Conservation (phyloP, 2,329 filamentous ascomycete species). For the Fusarium falciforme region DNA sequence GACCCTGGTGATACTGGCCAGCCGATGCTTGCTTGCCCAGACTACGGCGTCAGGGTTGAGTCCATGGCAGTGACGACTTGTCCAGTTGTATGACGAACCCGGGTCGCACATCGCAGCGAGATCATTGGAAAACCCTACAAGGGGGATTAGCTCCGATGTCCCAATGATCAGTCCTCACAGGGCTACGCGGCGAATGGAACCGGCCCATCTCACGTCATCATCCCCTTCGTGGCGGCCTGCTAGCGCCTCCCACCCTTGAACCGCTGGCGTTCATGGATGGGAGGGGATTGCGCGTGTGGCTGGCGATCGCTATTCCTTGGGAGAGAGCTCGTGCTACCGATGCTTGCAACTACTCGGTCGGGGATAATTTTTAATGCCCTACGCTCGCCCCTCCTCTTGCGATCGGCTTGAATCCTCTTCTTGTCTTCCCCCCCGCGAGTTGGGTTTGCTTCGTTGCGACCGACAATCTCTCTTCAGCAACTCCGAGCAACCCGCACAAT, state of each 20-base stretch:
- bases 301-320: not conserved
- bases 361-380: conserved; percentile 6
- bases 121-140: not conserved
- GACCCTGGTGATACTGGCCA: not conserved
- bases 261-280: conserved; percentile 12
- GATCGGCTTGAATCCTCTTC: not conserved
- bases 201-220: conserved; percentile 42
- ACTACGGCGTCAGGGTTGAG: conserved; percentile 11
- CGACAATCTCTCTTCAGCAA: not conserved
- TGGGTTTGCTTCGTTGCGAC: conserved; percentile 7
- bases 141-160: not conserved
- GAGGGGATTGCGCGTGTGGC: conserved; percentile 12
- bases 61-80: not conserved
- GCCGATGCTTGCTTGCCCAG: not conserved
- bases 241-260: conserved; percentile 1
- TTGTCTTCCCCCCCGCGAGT: not conserved
- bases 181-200: conserved; percentile 21
- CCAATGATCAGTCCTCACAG: not conserved
- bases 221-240: conserved; percentile 29
- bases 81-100: not conserved
- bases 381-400: not conserved
- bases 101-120: not conserved
- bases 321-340: not conserved
- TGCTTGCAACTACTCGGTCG: not conserved
- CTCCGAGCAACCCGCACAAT: conserved; percentile 5